phyloP scores from a whole-genome alignment of 129 eudicot genomes.

The Logfia minima region DNA sequence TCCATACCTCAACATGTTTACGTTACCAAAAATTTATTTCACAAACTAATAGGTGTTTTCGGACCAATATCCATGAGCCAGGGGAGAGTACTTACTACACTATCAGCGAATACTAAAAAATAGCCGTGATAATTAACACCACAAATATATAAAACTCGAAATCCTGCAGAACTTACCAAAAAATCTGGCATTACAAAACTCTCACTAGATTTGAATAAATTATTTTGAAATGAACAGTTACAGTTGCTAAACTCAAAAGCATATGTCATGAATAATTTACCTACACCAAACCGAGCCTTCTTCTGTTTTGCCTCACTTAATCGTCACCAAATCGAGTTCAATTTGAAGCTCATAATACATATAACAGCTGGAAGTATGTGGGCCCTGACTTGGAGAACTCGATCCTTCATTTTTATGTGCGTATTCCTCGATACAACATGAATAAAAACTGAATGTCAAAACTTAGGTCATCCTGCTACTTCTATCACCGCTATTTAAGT shows the following conservation, averaged over 20 bases:
- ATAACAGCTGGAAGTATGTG: slow-evolving; percentile 14
- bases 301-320: slow-evolving; percentile 13
- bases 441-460: slow-evolving; percentile 3
- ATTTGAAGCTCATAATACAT: slow-evolving; percentile 14
- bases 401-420: slow-evolving; percentile 12
- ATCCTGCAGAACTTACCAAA: slow-evolving; percentile 9
- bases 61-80: too few relatives aligned
- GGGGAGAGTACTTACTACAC: too few relatives aligned
- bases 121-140: slow-evolving; percentile 11
- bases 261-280: slow-evolving; percentile 19
- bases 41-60: too few relatives aligned
- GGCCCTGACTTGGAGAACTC: slow-evolving; percentile 15
- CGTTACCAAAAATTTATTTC: too few relatives aligned
- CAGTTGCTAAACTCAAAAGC: slow-evolving; percentile 30
- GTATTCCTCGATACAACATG: slow-evolving; percentile 33
- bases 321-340: slow-evolving; percentile 17
- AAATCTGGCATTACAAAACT: slow-evolving; percentile 17
- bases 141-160: background rate
- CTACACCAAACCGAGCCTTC: slow-evolving; percentile 3
- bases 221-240: slow-evolving; percentile 27
- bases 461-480: slow-evolving; percentile 40
- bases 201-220: slow-evolving; percentile 25
- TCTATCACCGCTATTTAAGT: slow-evolving; percentile 31
- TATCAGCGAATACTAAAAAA: background rate
- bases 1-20: too few relatives aligned